Base-by-base conservation (phyloP, 2,329 filamentous ascomycete species). In the Hirsutella thompsonii region DNA sequence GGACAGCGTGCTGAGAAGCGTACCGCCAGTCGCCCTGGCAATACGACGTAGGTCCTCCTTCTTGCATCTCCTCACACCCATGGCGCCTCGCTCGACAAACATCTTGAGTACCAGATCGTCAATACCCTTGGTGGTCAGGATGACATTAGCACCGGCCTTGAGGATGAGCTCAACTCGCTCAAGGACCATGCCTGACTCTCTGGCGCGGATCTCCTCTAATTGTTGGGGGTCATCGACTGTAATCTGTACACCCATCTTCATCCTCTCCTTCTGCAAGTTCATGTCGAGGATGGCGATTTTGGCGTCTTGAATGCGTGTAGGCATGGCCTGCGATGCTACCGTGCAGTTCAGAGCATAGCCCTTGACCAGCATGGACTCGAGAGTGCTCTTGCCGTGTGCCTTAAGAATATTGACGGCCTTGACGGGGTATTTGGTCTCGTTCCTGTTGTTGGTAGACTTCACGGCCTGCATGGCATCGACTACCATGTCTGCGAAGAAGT, bases 351-450 rank as follows among this genome's bases (percentile, higher is more conserved):
- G 69, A 43, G 92, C 92, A 60, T 98, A 98, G 42, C 92, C 92
- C 69, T 93, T 94, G 57, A 98, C 81, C 37, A 98, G 70, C 20
- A 93, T 64, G 10, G 89, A 95, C 67, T 98, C 92, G 33, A 78
- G 76, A 18, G 80, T 76, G 55, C 86, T 87, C 75, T 96, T 94
- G 57, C 92, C 92, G 61, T 98, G 92, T 30, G 92, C 92, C 70
- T 98, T 98, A 50, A 98, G 80, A 46, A 98, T 87, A 63, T 98
- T 98, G 61, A 98, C 92, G 18, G 92, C 92, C 74, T 98, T 98
- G 56, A 98, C 92, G 4, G 92, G 92, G 65, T 96, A 98, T 69
- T 95, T 98, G 60, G 77, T 68, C 67, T 98, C 92, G 63, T 77
- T 82, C 64, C 81, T 81, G 68, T 84, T 88, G 68, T 95, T 95